phyloP scores from a whole-genome alignment of 179 eudicot genomes.

The Actinidia polygama region DNA sequence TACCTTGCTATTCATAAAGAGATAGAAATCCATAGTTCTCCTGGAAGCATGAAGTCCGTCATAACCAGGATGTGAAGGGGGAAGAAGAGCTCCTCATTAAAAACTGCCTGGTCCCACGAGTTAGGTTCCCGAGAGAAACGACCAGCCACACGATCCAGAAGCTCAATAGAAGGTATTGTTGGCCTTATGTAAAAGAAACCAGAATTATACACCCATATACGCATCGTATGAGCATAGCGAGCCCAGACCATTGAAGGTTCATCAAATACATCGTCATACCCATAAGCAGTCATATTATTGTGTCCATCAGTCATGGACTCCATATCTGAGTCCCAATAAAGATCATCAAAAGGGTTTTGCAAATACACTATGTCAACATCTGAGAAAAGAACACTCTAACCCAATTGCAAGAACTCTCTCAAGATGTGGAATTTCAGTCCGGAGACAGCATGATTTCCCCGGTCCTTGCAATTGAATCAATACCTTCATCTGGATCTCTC shows the following conservation, averaged over 20 bases:
- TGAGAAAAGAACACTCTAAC: slow-evolving; percentile 87
- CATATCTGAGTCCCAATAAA: slow-evolving; percentile 87
- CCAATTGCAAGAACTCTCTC: slow-evolving; percentile 92
- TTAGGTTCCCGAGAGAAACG: slow-evolving; percentile 57
- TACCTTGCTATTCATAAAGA: slow-evolving; percentile 95
- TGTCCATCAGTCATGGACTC: slow-evolving; percentile 99
- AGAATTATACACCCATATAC: slow-evolving; percentile 95
- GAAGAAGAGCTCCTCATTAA: slow-evolving; percentile 81
- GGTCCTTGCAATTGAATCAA: slow-evolving; percentile 62
- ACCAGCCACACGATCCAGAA: slow-evolving; percentile 82
- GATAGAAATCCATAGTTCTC: slow-evolving; percentile 86
- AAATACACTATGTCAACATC: slow-evolving; percentile 95
- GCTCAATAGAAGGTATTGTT: slow-evolving; percentile 89
- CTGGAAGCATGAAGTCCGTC: slow-evolving; percentile 85
- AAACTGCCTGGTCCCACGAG: slow-evolving; percentile 95
- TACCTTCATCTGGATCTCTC: slow-evolving; percentile 76
- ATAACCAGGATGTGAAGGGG: slow-evolving; percentile 94
- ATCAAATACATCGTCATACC: slow-evolving; percentile 87
- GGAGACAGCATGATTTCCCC: slow-evolving; percentile 89
- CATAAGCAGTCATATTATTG: slow-evolving; percentile 83
- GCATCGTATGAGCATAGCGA: slow-evolving; percentile 94
- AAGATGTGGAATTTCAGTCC: slow-evolving; percentile 81
- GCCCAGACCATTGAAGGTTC: slow-evolving; percentile 99
- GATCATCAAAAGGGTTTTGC: slow-evolving; percentile 87
- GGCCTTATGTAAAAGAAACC: slow-evolving; percentile 95